Percentiles rank a stretch among this genome's conserved stretches.
Evolutionary conservation across 257 asterid species (phyloP).

Genomic region (Leonotis leonurus): DNA sequence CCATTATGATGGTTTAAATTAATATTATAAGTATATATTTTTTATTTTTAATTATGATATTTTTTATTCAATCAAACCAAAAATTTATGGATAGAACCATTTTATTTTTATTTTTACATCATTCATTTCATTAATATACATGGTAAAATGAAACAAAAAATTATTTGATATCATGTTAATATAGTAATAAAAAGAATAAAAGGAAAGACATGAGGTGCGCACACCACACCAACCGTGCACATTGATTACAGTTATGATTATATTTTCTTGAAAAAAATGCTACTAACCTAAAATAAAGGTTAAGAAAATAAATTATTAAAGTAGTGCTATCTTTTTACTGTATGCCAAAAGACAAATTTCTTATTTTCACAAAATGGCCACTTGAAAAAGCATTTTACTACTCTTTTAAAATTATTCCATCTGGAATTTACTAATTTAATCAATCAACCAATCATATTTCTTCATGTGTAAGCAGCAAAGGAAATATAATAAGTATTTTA

Average conservation of each 20-base stretch:
- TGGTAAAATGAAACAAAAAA: too few species aligned
- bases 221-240: constrained; percentile 43
- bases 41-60: too few species aligned
- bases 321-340: constrained; percentile 11
- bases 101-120: too few species aligned
- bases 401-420: neutral
- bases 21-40: too few species aligned
- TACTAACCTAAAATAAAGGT: constrained; percentile 2
- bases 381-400: neutral
- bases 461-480: constrained; percentile 17
- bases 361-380: constrained; percentile 16
- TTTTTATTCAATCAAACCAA: too few species aligned
- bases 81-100: too few species aligned
- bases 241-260: constrained; percentile 21
- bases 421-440: constrained; percentile 8
- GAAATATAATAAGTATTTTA: constrained; percentile 1
- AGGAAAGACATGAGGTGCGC: too few species aligned
- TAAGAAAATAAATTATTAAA: neutral
- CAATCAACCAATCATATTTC: constrained; percentile 27
- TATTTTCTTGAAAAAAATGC: constrained; percentile 16
- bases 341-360: constrained; percentile 19
- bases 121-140: too few species aligned
- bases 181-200: too few species aligned
- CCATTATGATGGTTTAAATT: neutral
- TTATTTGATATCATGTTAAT: too few species aligned